A percentile compares a stretch with the other conserved stretches of the same genome.
Conservation (phyloP, 148 eudicot species). For the Cornus controversa region DNA sequence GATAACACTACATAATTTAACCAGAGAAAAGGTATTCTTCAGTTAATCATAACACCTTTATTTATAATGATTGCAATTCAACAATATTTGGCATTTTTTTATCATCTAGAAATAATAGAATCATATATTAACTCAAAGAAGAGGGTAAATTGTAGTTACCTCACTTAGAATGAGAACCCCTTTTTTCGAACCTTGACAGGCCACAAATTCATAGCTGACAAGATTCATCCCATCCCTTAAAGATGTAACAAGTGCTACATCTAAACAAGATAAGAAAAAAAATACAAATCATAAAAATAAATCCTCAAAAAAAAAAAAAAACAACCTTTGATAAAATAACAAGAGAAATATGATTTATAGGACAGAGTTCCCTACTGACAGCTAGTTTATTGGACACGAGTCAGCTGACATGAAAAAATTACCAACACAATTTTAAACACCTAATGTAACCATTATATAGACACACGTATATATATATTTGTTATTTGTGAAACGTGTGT, state of each 20-base stretch:
- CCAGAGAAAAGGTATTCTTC: not conserved
- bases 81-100: not conserved
- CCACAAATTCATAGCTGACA: constrained; percentile 81
- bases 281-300: not conserved
- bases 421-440: not conserved
- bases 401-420: not conserved
- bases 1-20: no score
- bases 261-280: constrained; percentile 25
- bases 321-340: not conserved
- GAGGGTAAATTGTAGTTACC: constrained; percentile 30
- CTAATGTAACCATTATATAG: not conserved
- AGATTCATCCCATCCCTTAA: constrained; percentile 86
- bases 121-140: not conserved
- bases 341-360: not conserved
- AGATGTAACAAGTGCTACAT: constrained; percentile 73
- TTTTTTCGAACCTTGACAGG: constrained; percentile 72
- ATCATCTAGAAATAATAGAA: not conserved
- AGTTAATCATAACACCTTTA: not conserved
- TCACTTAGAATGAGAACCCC: constrained; percentile 85
- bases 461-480: no score
- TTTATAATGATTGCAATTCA: not conserved
- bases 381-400: not conserved
- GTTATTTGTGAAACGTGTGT: not conserved
- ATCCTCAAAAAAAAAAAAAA: not conserved
- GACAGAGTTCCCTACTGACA: not conserved